Conservation (phyloP, 1,284 basidiomycete species). For the Inonotus hispidus region DNA sequence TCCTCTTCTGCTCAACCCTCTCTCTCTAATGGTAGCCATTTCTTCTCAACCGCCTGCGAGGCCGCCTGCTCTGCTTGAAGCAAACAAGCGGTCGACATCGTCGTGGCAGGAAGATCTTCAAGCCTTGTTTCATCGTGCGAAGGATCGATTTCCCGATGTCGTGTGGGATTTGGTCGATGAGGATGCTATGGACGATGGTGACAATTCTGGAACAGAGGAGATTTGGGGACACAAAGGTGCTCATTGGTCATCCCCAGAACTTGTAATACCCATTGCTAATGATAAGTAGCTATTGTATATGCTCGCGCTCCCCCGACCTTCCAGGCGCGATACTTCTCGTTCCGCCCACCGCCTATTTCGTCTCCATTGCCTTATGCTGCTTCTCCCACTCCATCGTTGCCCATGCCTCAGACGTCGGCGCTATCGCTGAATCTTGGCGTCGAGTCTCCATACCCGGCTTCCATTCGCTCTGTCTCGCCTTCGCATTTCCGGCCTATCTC, state of each 20-base stretch:
- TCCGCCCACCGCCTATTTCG: slow-evolving; percentile 49
- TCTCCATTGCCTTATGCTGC: slow-evolving; percentile 55
- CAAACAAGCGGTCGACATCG: slow-evolving; percentile 54
- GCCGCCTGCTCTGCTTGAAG: slow-evolving; percentile 58
- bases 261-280: not conserved
- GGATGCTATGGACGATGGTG: slow-evolving; percentile 40
- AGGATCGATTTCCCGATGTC: slow-evolving; percentile 88
- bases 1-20: not conserved
- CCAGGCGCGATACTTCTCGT: slow-evolving; percentile 79
- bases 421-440: slow-evolving; percentile 51
- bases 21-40: slow-evolving; percentile 11
- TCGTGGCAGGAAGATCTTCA: slow-evolving; percentile 77
- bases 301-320: slow-evolving; percentile 87
- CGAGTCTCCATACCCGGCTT: slow-evolving; percentile 31
- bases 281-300: slow-evolving; percentile 76
- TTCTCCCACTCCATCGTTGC: slow-evolving; percentile 42
- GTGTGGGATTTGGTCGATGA: slow-evolving; percentile 73
- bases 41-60: slow-evolving; percentile 23
- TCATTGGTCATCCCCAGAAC: slow-evolving; percentile 18
- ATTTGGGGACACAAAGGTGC: slow-evolving; percentile 90
- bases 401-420: slow-evolving; percentile 54
- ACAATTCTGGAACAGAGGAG: slow-evolving; percentile 39
- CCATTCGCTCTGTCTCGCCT: slow-evolving; percentile 24
- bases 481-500: slow-evolving; percentile 46
- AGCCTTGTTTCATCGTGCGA: slow-evolving; percentile 69